Evolutionary conservation across 192 early-diverging fungal species (phyloP), one percentile per base, ranked within the genome.

Genomic region (Backusella liffmaniae): DNA sequence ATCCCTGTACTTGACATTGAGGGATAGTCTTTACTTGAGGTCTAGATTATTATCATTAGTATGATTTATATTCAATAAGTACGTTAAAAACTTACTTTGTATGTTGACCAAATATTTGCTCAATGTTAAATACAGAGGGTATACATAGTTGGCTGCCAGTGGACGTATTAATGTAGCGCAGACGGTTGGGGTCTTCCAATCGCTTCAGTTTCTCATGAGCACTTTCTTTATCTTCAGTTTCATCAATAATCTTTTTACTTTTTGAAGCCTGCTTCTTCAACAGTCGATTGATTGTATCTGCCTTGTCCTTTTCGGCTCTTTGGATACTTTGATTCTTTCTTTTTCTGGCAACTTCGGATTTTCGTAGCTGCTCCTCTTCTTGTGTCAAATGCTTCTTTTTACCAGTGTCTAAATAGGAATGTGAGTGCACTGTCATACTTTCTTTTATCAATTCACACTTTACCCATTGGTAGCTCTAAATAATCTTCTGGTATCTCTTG

Each of bases 211-310:
- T 66, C 21, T 73, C 77, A n/a, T 65, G 39, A 23, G 41, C 49
- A 39, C 26, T 59, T 35, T 62, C 67, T 29, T 79, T 66, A 44
- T 70, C 68, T 29, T 81, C 80, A 42, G 77, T 84, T 26, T 83
- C 86, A 46, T 86, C 79, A n/a, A 80, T 81, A 39, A 81, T 80
- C 4, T 86, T 76, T 75, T 88, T 87, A 75, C 84, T 89, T 75
- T 93, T 94, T 7, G 90, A 88, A 9, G 91, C 87, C 80, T 94
- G 93, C 75, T 94, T 94, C 78, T 94, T 94, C 42, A 94, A 83
- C 13, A 94, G 80, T n/a, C 91, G 83, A 76, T 94, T 93, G 70
- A 94, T 93, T 1, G 92, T 94, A 67, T 94, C 93, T 70, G 83
- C 84, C 80, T 91, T 89, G 29, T 91, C 90, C 77, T 92, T 91